Conservation (phyloP, 208 protist genomes). For the Angomonas deanei region DNA sequence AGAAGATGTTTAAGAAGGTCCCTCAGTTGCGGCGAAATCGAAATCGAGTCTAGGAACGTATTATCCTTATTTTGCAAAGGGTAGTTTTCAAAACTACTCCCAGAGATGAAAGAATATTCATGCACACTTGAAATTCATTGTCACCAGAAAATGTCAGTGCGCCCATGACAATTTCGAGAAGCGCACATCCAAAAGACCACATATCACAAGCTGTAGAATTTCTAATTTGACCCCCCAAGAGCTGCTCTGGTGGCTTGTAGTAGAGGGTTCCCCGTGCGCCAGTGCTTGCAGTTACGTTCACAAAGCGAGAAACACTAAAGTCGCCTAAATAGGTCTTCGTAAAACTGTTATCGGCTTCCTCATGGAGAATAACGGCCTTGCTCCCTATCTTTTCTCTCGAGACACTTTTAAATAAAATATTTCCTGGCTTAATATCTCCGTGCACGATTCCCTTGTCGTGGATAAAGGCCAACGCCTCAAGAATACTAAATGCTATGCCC, state of each 20-base stretch:
- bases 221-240: constrained; percentile 33
- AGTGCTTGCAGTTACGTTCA: constrained; percentile 14
- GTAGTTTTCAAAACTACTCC: constrained; percentile 47
- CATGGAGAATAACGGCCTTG: not conserved
- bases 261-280: constrained; percentile 52
- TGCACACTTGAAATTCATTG: constrained; percentile 61
- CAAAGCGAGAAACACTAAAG: constrained; percentile 64
- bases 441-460: constrained; percentile 61
- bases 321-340: constrained; percentile 59
- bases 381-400: not conserved
- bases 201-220: constrained; percentile 58
- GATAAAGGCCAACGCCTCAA: constrained; percentile 46
- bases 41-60: constrained; percentile 40
- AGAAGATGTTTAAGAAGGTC: constrained; percentile 52
- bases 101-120: constrained; percentile 51
- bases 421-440: constrained; percentile 80
- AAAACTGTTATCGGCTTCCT: not conserved
- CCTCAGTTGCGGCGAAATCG: constrained; percentile 22
- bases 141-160: constrained; percentile 33
- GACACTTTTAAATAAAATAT: constrained; percentile 45
- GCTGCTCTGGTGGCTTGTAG: constrained; percentile 78
- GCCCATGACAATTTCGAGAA: constrained; percentile 66
- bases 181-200: constrained; percentile 74
- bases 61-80: constrained; percentile 18
- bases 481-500: constrained; percentile 36